Evolutionary conservation across 2,329 filamentous ascomycete species (phyloP).

Genomic region (Alternaria conjuncta): DNA sequence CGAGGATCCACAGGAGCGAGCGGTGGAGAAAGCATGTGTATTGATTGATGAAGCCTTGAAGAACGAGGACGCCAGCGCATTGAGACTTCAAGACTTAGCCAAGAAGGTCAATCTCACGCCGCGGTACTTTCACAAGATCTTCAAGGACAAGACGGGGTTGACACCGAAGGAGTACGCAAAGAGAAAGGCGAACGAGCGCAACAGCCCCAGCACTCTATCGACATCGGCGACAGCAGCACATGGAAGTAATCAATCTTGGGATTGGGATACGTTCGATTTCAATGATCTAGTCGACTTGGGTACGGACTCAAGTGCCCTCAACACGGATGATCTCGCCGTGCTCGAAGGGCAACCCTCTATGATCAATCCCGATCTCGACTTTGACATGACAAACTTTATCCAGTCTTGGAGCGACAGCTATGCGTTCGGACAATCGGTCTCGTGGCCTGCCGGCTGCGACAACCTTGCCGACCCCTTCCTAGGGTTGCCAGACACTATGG

Average conservation of each 20-base stretch:
- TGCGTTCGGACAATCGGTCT: conserved; percentile 1
- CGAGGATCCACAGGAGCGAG: conserved; percentile 53
- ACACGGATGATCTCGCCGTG: conserved; percentile 11
- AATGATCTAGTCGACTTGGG: conserved; percentile 35
- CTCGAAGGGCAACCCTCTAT: conserved; percentile 11
- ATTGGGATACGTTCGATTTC: conserved; percentile 34
- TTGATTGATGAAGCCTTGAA: conserved; percentile 35
- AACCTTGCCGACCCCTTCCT: conserved; percentile 2
- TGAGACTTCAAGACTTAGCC: conserved; percentile 58
- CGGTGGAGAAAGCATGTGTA: conserved; percentile 50
- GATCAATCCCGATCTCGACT: conserved; percentile 20
- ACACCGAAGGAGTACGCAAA: conserved; percentile 57
- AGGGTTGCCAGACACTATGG: not conserved
- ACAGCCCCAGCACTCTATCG: conserved; percentile 8
- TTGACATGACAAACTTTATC: conserved; percentile 22
- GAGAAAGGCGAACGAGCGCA: conserved; percentile 17
- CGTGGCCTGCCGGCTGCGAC: not conserved
- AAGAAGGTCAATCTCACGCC: conserved; percentile 60
- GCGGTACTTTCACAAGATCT: conserved; percentile 65
- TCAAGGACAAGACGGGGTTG: conserved; percentile 61
- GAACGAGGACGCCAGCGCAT: conserved; percentile 22
- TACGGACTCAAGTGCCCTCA: conserved; percentile 12
- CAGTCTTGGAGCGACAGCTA: conserved; percentile 16
- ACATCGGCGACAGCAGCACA: conserved; percentile 4
- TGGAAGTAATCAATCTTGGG: conserved; percentile 9